Evolutionary conservation across 805 yeast genomes (phyloP).

Genomic region (Teunomyces barrocoloradensis): DNA sequence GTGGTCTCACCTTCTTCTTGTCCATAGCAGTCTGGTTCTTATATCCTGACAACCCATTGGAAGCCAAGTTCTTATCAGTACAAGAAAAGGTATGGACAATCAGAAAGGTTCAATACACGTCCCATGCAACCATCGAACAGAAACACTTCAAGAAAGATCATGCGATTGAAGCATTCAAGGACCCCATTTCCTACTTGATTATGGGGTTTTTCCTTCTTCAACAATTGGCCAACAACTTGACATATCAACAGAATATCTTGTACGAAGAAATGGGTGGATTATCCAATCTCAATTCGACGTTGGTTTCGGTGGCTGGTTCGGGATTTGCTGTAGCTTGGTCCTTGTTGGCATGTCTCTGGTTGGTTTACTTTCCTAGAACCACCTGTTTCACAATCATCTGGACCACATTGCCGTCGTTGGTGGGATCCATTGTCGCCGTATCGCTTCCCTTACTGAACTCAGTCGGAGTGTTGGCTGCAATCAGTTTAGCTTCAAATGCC

Average conservation of each 20-base stretch:
- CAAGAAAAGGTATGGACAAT: constrained; percentile 53
- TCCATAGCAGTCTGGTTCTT: constrained; percentile 21
- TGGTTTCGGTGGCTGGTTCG: constrained; percentile 53
- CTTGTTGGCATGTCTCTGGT: constrained; percentile 33
- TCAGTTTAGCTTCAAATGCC: constrained; percentile 46
- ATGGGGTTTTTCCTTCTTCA: constrained; percentile 38
- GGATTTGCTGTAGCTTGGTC: constrained; percentile 46
- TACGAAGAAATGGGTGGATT: constrained; percentile 44
- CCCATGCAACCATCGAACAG: constrained; percentile 37
- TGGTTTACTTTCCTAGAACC: constrained; percentile 29
- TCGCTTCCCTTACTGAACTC: constrained; percentile 45
- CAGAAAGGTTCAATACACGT: constrained; percentile 33
- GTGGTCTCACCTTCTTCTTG: constrained; percentile 46
- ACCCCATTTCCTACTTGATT: constrained; percentile 29
- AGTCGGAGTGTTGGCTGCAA: constrained; percentile 40
- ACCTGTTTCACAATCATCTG: constrained; percentile 33
- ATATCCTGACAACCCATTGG: constrained; percentile 59
- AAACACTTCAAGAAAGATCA: constrained; percentile 47
- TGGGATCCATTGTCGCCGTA: constrained; percentile 45
- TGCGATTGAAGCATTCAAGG: constrained; percentile 48
- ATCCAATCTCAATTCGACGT: constrained; percentile 44
- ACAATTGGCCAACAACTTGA: constrained; percentile 51
- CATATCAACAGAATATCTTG: constrained; percentile 51
- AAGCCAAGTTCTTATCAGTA: constrained; percentile 44
- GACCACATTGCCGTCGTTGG: constrained; percentile 44